phyloP scores from a whole-genome alignment of 225 moss, liverwort and hornwort genomes.

The Lunularia cruciata region DNA sequence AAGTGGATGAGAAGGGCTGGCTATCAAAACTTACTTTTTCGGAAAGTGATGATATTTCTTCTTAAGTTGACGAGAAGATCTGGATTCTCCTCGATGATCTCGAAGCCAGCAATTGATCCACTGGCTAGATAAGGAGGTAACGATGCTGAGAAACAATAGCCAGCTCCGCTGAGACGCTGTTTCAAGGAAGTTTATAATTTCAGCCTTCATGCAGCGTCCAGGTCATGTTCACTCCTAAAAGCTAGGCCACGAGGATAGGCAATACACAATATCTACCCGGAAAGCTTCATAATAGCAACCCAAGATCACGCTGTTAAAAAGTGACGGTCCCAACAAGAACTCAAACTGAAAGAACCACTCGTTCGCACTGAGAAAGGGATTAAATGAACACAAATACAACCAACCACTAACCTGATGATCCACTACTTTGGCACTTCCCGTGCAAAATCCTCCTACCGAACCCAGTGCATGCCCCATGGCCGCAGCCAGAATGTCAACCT shows the following conservation, averaged over 20 bases:
- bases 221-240: neutral
- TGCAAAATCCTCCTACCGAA: conserved; percentile 97
- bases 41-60: conserved; percentile 60
- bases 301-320: too few relatives aligned
- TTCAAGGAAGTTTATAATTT: too few relatives aligned
- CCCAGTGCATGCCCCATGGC: conserved; percentile 89
- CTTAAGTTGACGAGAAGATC: conserved; percentile 60
- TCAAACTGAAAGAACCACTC: neutral
- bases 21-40: conserved; percentile 52
- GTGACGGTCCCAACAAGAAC: too few relatives aligned
- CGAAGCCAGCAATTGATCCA: conserved; percentile 73
- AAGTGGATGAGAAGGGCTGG: neutral
- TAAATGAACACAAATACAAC: too few relatives aligned
- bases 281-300: too few relatives aligned
- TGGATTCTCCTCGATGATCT: conserved; percentile 84
- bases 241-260: too few relatives aligned
- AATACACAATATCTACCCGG: too few relatives aligned
- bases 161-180: conserved; percentile 93
- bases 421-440: conserved; percentile 85
- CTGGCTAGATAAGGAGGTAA: conserved; percentile 90
- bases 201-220: too few relatives aligned
- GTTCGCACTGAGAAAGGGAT: too few relatives aligned
- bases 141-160: conserved; percentile 91
- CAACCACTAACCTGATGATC: conserved; percentile 86
- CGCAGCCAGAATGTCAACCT: conserved; percentile 86